phyloP scores from a whole-genome alignment of 176 grass and related monocot genomes.

The Bothriochloa decipiens region DNA sequence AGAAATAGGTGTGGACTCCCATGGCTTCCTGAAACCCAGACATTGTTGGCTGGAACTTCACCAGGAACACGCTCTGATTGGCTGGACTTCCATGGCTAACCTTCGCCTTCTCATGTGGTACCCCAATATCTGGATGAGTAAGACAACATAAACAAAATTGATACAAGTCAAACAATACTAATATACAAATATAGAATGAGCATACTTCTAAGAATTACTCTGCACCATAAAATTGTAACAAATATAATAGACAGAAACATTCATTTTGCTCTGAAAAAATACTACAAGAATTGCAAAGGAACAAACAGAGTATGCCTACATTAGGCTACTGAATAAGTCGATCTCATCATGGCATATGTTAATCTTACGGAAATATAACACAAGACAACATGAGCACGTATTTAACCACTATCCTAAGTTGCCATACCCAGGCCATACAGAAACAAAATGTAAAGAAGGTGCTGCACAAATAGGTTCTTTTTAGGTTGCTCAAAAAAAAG shows the following conservation, averaged over 20 bases:
- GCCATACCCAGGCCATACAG: neutral
- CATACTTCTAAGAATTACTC: conserved; percentile 1
- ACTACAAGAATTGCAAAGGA: neutral
- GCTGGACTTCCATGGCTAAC: conserved; percentile 57
- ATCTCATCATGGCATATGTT: neutral
- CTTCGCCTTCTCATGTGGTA: conserved; percentile 52
- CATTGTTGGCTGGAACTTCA: conserved; percentile 67
- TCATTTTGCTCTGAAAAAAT: neutral
- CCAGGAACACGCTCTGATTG: conserved; percentile 59
- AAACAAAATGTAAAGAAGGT: conserved; percentile 17
- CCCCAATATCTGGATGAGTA: conserved; percentile 57
- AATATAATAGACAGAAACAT: neutral
- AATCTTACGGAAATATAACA: conserved; percentile 14
- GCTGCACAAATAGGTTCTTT: conserved; percentile 14
- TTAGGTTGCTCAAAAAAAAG: neutral
- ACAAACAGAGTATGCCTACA: neutral
- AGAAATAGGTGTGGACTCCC: conserved; percentile 57
- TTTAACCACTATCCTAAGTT: conserved; percentile 16
- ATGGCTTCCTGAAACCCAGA: conserved; percentile 88
- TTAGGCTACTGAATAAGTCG: neutral
- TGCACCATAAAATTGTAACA: neutral
- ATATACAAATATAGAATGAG: neutral
- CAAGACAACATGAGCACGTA: neutral
- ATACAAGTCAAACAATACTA: neutral
- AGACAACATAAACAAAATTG: conserved; percentile 20